Conservation (phyloP, 2,329 filamentous ascomycete genomes). For the Colletotrichum sp. region DNA sequence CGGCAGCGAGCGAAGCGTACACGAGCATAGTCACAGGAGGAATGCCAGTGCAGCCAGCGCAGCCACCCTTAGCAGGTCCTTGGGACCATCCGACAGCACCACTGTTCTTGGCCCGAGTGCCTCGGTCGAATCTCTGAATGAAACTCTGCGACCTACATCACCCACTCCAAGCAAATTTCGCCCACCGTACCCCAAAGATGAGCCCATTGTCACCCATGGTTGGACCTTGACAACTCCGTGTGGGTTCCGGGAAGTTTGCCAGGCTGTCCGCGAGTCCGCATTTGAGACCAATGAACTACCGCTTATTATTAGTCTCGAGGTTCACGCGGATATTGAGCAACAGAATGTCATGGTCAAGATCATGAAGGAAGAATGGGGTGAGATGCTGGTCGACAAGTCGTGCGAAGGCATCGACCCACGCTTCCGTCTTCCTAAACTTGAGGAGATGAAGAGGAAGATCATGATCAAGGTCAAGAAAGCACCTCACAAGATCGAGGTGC, state of each 20-base stretch:
- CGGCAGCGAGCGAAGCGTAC: conserved; percentile 25
- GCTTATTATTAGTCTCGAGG: conserved; percentile 90
- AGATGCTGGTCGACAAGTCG: conserved; percentile 69
- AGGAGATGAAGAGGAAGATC: conserved; percentile 79
- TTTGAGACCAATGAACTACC: conserved; percentile 80
- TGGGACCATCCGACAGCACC: conserved; percentile 23
- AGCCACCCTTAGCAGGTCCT: conserved; percentile 30
- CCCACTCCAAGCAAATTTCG: conserved; percentile 29
- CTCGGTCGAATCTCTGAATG: conserved; percentile 30
- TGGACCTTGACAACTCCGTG: conserved; percentile 88
- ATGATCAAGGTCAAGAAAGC: conserved; percentile 79
- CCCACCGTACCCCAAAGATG: conserved; percentile 48
- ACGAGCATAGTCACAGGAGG: conserved; percentile 37
- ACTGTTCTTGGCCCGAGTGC: conserved; percentile 38
- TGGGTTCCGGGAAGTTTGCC: conserved; percentile 85
- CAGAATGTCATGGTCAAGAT: conserved; percentile 93
- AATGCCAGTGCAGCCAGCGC: conserved; percentile 40
- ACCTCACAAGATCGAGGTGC: conserved; percentile 35
- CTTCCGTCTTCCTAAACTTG: conserved; percentile 69
- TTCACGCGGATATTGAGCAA: conserved; percentile 82
- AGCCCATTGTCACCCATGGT: conserved; percentile 83
- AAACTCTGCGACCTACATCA: conserved; percentile 15
- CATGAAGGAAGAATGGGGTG: conserved; percentile 88
- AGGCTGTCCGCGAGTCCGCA: conserved; percentile 77
- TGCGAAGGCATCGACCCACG: conserved; percentile 56